Percentiles rank a stretch among this genome's conserved stretches.
Conservation (phyloP, 306 rosid species). For the Alnus rubra region DNA sequence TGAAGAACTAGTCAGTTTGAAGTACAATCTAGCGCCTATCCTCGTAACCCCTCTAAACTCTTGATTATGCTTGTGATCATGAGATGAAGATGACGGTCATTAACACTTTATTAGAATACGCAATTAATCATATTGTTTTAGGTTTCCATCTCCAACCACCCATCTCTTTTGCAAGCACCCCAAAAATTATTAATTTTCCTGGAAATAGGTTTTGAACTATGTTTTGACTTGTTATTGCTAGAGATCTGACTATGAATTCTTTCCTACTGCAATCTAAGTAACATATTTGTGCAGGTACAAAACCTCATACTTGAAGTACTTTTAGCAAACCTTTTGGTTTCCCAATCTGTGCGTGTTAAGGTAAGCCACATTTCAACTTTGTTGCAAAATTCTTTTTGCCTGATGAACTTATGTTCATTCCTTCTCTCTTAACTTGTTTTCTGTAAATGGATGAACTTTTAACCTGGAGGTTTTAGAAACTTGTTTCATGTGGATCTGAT, state of each 20-base stretch:
- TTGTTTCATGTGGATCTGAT: conserved; percentile 27
- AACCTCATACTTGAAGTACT: conserved; percentile 87
- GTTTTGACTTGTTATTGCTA: not conserved
- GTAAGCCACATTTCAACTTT: conserved; percentile 46
- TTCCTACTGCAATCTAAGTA: not conserved
- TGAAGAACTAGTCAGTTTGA: conserved; percentile 1
- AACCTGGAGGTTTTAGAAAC: conserved; percentile 17
- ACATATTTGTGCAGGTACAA: conserved; percentile 58
- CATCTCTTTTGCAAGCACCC: not conserved
- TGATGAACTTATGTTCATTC: conserved; percentile 5
- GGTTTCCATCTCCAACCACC: not conserved
- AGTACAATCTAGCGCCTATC: not conserved
- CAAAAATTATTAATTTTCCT: not conserved
- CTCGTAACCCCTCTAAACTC: not conserved
- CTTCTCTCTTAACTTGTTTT: not conserved
- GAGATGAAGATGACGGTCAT: not conserved
- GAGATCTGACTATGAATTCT: not conserved
- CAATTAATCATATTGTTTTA: not conserved
- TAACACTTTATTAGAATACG: not conserved
- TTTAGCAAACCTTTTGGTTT: conserved; percentile 60
- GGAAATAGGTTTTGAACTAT: not conserved
- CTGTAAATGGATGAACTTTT: conserved; percentile 2
- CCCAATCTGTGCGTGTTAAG: conserved; percentile 62
- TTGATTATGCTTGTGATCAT: not conserved
- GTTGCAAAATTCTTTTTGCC: conserved; percentile 8